These are phyloP conservation scores for Pleurozium schreberi DNA, from an alignment of 225 moss, liverwort and hornwort genomes.

Conservation along the genomic window DNA sequence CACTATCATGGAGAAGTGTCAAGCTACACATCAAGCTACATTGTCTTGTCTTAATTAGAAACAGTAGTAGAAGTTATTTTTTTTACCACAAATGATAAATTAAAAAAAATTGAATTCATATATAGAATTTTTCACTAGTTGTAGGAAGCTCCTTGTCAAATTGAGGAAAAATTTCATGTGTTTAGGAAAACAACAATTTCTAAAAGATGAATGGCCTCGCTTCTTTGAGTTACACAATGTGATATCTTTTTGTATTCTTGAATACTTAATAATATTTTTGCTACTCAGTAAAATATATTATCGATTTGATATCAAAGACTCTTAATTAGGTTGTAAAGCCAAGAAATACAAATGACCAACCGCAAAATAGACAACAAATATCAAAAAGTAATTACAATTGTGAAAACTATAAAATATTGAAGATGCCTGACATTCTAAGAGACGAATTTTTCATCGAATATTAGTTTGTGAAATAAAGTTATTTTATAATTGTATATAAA, in stretches of 20 bases:
- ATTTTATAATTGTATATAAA: background rate
- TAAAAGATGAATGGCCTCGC: background rate
- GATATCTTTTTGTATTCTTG: background rate
- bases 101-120: background rate
- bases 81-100: background rate
- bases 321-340: background rate
- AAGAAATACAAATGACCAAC: background rate
- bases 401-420: background rate
- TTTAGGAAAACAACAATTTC: background rate
- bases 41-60: accelerated
- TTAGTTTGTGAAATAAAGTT: background rate
- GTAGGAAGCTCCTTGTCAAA: background rate
- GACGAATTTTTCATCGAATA: background rate
- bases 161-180: background rate
- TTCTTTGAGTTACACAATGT: background rate
- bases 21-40: too few species aligned
- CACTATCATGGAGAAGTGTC: too few species aligned
- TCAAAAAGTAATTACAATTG: too few species aligned
- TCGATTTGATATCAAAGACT: background rate
- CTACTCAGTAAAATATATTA: background rate
- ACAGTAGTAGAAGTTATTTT: background rate
- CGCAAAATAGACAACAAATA: background rate
- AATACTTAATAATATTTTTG: background rate
- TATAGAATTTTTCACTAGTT: accelerated
- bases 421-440: background rate